Conservation (phyloP, 2,329 filamentous ascomycete genomes). For the Aspergillus latus region DNA sequence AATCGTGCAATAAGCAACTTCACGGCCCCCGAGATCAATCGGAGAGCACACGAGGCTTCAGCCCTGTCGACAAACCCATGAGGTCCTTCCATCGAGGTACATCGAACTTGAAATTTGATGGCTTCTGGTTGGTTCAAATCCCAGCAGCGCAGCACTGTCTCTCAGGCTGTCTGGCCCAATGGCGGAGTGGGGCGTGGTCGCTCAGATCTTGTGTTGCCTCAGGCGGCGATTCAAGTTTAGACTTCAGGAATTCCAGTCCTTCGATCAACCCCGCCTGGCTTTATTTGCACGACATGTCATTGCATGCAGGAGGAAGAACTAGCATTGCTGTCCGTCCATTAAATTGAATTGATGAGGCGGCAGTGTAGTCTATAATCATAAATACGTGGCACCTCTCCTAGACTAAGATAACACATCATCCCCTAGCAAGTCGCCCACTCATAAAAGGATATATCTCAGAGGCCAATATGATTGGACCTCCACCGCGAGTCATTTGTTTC, state of each 20-base stretch:
- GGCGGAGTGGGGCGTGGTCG: too few relatives aligned
- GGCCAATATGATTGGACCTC: background rate
- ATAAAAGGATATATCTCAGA: background rate
- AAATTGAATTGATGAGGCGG: background rate
- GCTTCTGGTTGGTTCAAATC: constrained; percentile 2
- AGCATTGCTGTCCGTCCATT: background rate
- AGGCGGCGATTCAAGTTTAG: background rate
- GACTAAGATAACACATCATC: background rate
- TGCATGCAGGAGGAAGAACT: constrained; percentile 1
- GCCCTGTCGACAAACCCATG: background rate
- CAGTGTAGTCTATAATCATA: background rate
- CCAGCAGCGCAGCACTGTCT: background rate
- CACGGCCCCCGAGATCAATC: background rate
- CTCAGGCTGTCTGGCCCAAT: background rate
- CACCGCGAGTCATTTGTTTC: background rate
- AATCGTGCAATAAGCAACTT: background rate
- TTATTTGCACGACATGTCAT: background rate
- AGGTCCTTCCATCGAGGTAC: background rate
- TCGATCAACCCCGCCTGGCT: constrained; percentile 5
- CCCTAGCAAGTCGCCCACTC: background rate
- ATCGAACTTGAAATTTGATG: background rate
- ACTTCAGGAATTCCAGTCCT: background rate
- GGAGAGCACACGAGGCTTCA: background rate
- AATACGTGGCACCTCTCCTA: constrained; percentile 7
- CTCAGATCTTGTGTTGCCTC: constrained; percentile 2